Base-by-base conservation (phyloP, 139 green algal genomes). In the Asterochloris sp. region DNA sequence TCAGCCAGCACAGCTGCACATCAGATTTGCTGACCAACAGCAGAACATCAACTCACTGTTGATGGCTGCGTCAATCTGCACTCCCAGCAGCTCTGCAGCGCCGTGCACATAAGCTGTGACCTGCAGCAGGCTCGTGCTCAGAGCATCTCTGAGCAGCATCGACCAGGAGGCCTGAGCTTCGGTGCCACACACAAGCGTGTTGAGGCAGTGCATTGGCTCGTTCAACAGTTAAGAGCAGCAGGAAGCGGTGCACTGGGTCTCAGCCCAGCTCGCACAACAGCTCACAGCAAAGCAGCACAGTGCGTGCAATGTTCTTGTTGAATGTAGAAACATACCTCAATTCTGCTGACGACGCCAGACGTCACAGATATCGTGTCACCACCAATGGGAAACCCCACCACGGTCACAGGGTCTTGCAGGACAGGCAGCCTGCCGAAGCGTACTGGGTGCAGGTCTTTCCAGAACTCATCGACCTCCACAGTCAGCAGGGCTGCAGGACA, bases 21-120 rank as follows among this genome's bases (percentile, higher is more conserved):
- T 54, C 38, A 54, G 38, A 6, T 54, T 6, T 54, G 6, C 6
- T 54, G 38, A 54, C 92, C 4, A 54, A 2, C 38, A 54, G 38
- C 38, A 54, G 38, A 2, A 54, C 38, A 54, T 6, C 38, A 54
- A 54, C 38, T 54, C 38, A n/a, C 88, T 89, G 85, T 96, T 97
- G 87, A 97, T 97, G 66, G 91, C 91, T 21, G 92, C 92, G 74
- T 92, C 87, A n/a, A 89, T 90, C 88, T 97, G 94, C 27, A 98
- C 88, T 10, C 91, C 95, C 77, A 99, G 93, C 62, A 99, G 92
- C 85, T 98, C 93, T 28, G 92, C 91, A n/a, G 87, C 89, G 77
- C 96, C 96, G 81, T 98, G 95, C 61, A 85, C 90, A 83, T 99
- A 99, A 64, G 92, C 84, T 10, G 96, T 99, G 38, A 99, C 96